Evolutionary conservation across 371 early-diverging fungal genomes (phyloP).

Genomic region (Rhizomucor pusillus): DNA sequence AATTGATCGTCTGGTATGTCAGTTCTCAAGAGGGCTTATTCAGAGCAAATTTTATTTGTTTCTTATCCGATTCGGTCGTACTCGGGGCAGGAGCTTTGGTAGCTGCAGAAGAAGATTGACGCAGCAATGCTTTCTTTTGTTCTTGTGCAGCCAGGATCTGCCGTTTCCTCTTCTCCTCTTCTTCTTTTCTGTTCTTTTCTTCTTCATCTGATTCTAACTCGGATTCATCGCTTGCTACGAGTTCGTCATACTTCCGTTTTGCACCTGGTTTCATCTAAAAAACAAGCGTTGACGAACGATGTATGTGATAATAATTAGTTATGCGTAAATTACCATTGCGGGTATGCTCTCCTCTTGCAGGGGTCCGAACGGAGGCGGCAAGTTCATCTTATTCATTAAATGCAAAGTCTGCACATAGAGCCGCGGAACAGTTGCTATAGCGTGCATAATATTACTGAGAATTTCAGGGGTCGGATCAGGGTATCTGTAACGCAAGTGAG

Average conservation of each 20-base stretch:
- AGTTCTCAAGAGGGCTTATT: too few species aligned
- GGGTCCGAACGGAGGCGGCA: conserved; percentile 64
- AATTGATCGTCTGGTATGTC: too few species aligned
- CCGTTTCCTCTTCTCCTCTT: conserved; percentile 14
- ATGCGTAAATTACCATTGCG: conserved; percentile 11
- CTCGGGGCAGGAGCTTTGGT: too few species aligned
- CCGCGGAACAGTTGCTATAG: conserved; percentile 51
- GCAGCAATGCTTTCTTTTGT: conserved; percentile 4
- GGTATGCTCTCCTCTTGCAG: conserved; percentile 30
- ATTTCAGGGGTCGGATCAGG: conserved; percentile 56
- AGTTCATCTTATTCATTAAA: conserved; percentile 71
- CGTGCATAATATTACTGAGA: conserved; percentile 46
- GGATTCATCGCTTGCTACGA: conserved; percentile 57
- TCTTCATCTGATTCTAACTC: conserved; percentile 53
- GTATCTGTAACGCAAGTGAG: conserved; percentile 49
- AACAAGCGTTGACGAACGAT: not conserved
- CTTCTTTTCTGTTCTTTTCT: conserved; percentile 20
- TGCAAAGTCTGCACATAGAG: conserved; percentile 67
- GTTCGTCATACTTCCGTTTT: conserved; percentile 35
- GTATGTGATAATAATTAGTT: not conserved
- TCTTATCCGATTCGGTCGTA: too few species aligned
- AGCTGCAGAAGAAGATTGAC: not conserved
- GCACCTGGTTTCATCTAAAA: conserved; percentile 2
- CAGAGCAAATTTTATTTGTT: too few species aligned
- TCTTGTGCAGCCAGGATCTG: conserved; percentile 18